These are phyloP conservation scores for Linanthus parryae DNA, from an alignment of 148 eudicot species.

Conservation along the genomic window DNA sequence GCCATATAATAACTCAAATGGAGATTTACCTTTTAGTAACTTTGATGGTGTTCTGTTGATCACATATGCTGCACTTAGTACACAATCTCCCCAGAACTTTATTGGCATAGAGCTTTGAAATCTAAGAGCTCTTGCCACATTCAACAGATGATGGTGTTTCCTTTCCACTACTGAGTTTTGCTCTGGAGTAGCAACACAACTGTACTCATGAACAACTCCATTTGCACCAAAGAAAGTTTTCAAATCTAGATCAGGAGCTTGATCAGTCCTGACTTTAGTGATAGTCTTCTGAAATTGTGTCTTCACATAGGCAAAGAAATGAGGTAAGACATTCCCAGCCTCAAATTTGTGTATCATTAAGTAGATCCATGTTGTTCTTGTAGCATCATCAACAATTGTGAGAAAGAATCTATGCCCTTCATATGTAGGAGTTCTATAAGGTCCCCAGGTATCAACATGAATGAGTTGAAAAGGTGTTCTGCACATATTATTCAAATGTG, in stretches of 20 bases:
- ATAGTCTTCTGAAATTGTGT: not conserved
- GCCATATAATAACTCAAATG: not conserved
- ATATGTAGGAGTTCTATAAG: not conserved
- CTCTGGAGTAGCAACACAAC: conserved; percentile 1
- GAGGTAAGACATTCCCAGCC: too few relatives aligned
- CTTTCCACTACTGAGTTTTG: not conserved
- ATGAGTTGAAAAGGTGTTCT: not conserved
- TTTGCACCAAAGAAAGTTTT: not conserved
- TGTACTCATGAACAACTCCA: not conserved
- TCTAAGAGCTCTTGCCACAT: not conserved
- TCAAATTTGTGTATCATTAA: not conserved
- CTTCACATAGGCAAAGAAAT: not conserved
- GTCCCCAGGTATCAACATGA: not conserved
- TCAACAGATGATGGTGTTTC: not conserved
- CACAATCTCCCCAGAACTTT: not conserved
- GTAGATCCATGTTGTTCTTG: not conserved
- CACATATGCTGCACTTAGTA: not conserved
- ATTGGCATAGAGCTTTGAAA: not conserved
- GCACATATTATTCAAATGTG: too few relatives aligned
- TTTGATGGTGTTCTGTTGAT: not conserved
- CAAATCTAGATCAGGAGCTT: not conserved
- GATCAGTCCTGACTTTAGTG: not conserved
- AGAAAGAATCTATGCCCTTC: not conserved
- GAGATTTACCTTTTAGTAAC: not conserved
- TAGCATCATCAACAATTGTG: not conserved